A percentile compares a stretch with the other conserved stretches of the same genome.
These are phyloP conservation scores for Selaginella tamariscina DNA, from an alignment of 75 land plant species.

Conservation along the genomic window DNA sequence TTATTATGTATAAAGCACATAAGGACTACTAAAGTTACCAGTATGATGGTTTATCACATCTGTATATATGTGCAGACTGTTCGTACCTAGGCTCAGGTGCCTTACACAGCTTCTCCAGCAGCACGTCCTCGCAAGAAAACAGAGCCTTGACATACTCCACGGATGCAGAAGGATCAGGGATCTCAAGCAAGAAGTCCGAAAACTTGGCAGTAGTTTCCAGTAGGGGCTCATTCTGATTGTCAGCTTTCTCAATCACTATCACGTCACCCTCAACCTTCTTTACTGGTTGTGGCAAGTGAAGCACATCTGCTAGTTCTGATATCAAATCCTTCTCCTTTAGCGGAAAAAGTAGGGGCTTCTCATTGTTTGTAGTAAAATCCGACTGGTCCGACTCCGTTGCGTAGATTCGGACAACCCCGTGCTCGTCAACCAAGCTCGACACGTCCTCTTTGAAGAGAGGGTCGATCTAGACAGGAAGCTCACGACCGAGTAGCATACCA, in stretches of 20 bases:
- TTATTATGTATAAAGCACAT: too few relatives aligned
- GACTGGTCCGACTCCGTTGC: too few relatives aligned
- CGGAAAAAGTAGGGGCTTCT: background rate
- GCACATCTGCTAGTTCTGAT: background rate
- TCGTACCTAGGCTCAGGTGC: background rate
- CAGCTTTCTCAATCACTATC: too few relatives aligned
- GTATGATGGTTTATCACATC: too few relatives aligned
- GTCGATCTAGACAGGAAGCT: too few relatives aligned
- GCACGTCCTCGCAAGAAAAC: constrained; percentile 9
- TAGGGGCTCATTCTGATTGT: background rate
- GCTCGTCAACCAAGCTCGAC: too few relatives aligned
- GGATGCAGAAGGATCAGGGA: background rate
- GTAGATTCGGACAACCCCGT: too few relatives aligned
- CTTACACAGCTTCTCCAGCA: background rate
- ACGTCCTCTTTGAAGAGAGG: too few relatives aligned
- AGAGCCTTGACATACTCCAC: background rate
- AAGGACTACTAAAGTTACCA: background rate
- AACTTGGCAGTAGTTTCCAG: too few relatives aligned
- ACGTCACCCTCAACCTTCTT: too few relatives aligned
- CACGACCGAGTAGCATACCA: background rate
- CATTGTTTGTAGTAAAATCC: too few relatives aligned
- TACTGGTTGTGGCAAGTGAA: background rate
- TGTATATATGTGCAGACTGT: too few relatives aligned
- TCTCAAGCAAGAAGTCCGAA: constrained; percentile 2
- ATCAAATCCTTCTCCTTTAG: background rate